phyloP scores from a whole-genome alignment of 2,329 filamentous ascomycete genomes.

The Aureobasidium sp. region DNA sequence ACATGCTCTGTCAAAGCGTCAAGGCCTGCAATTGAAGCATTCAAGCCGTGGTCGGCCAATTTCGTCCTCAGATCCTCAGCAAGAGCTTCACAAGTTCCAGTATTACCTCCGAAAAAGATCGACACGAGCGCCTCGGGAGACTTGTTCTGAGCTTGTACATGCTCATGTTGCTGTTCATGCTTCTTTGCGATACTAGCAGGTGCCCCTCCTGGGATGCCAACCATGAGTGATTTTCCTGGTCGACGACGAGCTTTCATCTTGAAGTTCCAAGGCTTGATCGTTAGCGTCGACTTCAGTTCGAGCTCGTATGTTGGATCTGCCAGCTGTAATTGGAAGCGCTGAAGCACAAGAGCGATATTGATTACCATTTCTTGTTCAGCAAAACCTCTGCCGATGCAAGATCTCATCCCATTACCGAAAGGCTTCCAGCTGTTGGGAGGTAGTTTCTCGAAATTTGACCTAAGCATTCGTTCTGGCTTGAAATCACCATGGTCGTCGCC shows the following conservation, averaged over 20 bases:
- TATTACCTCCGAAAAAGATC: constrained; percentile 36
- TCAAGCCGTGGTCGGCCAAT: constrained; percentile 32
- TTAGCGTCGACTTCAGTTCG: constrained; percentile 36
- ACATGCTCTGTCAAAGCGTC: constrained; percentile 31
- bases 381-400: constrained; percentile 49
- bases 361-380: constrained; percentile 50
- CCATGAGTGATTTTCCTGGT: constrained; percentile 20
- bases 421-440: constrained; percentile 44
- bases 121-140: constrained; percentile 24
- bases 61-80: constrained; percentile 33
- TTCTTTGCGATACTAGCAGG: background rate
- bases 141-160: constrained; percentile 1
- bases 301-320: constrained; percentile 38
- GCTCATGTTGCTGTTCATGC: background rate
- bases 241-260: constrained; percentile 32
- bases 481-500: constrained; percentile 41
- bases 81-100: constrained; percentile 37
- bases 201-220: background rate
- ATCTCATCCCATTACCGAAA: constrained; percentile 48
- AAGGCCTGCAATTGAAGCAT: constrained; percentile 29
- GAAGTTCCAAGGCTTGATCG: constrained; percentile 39
- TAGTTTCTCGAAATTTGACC: constrained; percentile 36
- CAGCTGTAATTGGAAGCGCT: constrained; percentile 39
- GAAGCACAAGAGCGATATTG: constrained; percentile 37
- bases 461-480: constrained; percentile 42